A percentile compares a stretch with the other conserved stretches of the same genome.
Conservation (phyloP, 129 eudicot species). For the Centaurea solstitialis region DNA sequence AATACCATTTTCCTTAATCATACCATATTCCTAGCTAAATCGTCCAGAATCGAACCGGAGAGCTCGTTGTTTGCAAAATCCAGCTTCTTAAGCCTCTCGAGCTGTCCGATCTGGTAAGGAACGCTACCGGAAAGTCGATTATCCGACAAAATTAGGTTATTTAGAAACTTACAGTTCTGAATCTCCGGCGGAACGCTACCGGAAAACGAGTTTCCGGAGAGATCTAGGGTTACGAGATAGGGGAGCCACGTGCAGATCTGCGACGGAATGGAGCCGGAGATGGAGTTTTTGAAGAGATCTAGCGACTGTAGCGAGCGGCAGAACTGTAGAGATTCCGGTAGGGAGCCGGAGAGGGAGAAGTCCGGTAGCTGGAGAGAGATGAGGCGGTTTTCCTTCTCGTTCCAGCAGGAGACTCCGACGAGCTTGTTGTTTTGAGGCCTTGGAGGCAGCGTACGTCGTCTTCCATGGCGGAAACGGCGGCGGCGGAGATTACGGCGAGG, state of each 20-base stretch:
- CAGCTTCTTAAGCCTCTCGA: conserved; percentile 62
- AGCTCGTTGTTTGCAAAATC: conserved; percentile 47
- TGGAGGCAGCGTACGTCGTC: conserved; percentile 67
- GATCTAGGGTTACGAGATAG: conserved; percentile 66
- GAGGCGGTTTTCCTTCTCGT: conserved; percentile 69
- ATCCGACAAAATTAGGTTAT: conserved; percentile 44
- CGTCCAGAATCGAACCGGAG: conserved; percentile 59
- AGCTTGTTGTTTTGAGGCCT: conserved; percentile 54
- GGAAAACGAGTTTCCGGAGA: conserved; percentile 52
- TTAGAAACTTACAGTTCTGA: conserved; percentile 59
- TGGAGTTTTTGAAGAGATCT: conserved; percentile 60
- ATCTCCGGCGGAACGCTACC: conserved; percentile 62
- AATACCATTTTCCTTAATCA: too few species aligned
- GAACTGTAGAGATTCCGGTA: conserved; percentile 60
- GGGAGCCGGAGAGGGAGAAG: conserved; percentile 46
- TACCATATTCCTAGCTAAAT: conserved; percentile 37
- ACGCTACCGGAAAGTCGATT: conserved; percentile 56
- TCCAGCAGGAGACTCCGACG: conserved; percentile 73
- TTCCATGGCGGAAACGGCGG: conserved; percentile 49
- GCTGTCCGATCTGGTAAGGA: conserved; percentile 57
- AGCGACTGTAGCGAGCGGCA: conserved; percentile 65
- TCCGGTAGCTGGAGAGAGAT: conserved; percentile 55
- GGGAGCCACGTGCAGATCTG: conserved; percentile 77
- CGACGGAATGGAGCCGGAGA: conserved; percentile 62
- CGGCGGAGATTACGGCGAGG: background rate